Evolutionary conservation across 345 rosid genomes (phyloP).

Genomic region (Hypericum androsaemum): DNA sequence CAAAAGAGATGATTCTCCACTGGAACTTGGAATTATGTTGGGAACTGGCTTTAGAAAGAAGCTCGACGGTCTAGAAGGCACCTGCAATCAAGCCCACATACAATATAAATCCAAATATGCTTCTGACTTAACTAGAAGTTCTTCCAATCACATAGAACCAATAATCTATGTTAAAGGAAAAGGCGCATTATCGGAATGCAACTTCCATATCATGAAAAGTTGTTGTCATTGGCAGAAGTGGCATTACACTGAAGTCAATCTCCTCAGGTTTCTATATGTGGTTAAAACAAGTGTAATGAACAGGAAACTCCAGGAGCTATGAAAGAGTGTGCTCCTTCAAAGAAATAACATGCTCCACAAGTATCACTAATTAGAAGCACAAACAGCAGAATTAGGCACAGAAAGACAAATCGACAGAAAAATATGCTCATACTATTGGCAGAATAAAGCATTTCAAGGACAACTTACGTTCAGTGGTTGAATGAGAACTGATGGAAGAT

Average conservation of each 20-base stretch:
- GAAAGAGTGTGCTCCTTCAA: neutral
- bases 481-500: conserved; percentile 80
- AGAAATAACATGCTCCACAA: neutral
- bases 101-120: neutral
- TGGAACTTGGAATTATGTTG: conserved; percentile 43
- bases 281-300: no score
- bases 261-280: no score
- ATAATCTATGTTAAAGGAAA: neutral
- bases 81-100: conserved; percentile 37
- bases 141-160: no score
- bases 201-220: no score
- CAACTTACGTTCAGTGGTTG: conserved; percentile 74
- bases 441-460: neutral
- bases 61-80: conserved; percentile 70
- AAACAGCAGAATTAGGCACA: neutral
- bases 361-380: no score
- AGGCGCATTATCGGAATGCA: neutral
- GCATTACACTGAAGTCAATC: no score
- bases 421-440: neutral
- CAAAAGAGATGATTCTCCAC: conserved; percentile 54
- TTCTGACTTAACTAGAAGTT: no score
- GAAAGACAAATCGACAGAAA: neutral
- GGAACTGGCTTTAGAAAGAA: conserved; percentile 87
- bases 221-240: no score
- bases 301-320: neutral